These are phyloP conservation scores for Cyberlindnera euphorbiae DNA, from an alignment of 805 yeast genomes.

Conservation along the genomic window DNA sequence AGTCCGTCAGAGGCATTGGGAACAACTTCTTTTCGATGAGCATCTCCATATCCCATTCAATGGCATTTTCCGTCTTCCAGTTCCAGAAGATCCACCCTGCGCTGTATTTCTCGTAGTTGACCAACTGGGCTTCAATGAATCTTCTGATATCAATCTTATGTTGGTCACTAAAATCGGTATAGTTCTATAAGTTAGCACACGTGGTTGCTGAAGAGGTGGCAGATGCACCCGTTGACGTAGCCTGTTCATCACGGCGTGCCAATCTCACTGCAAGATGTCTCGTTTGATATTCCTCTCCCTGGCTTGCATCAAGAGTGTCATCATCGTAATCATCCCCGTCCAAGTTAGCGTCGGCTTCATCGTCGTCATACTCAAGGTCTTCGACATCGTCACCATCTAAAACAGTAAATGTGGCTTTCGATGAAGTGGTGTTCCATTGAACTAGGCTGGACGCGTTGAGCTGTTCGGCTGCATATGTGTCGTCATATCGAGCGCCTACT, in stretches of 20 bases:
- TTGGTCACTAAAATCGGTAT: slow-evolving; percentile 37
- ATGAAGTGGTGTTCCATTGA: slow-evolving; percentile 1
- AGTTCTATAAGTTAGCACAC: slow-evolving; percentile 38
- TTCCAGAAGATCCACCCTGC: slow-evolving; percentile 71
- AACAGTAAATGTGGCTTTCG: neutral
- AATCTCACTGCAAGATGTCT: too few relatives aligned
- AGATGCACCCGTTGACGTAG: neutral
- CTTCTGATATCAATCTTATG: slow-evolving; percentile 43
- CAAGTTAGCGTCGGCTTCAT: neutral
- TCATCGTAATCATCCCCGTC: slow-evolving; percentile 1
- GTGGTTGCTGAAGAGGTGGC: neutral
- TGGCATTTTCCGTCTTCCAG: slow-evolving; percentile 59
- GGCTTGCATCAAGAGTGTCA: neutral
- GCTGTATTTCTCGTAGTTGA: slow-evolving; percentile 40
- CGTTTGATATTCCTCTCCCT: too few relatives aligned
- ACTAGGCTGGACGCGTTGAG: slow-evolving; percentile 6
- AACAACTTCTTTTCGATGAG: slow-evolving; percentile 47
- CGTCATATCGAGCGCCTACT: slow-evolving; percentile 59
- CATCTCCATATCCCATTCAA: slow-evolving; percentile 61
- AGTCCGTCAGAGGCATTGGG: slow-evolving; percentile 56
- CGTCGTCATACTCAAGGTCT: neutral
- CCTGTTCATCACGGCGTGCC: slow-evolving; percentile 1
- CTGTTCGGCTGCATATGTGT: slow-evolving; percentile 30
- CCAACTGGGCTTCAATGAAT: slow-evolving; percentile 57
- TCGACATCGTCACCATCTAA: neutral